These are phyloP conservation scores for Botryobasidium botryosum DNA, from an alignment of 768 basidiomycete genomes.

Conservation along the genomic window DNA sequence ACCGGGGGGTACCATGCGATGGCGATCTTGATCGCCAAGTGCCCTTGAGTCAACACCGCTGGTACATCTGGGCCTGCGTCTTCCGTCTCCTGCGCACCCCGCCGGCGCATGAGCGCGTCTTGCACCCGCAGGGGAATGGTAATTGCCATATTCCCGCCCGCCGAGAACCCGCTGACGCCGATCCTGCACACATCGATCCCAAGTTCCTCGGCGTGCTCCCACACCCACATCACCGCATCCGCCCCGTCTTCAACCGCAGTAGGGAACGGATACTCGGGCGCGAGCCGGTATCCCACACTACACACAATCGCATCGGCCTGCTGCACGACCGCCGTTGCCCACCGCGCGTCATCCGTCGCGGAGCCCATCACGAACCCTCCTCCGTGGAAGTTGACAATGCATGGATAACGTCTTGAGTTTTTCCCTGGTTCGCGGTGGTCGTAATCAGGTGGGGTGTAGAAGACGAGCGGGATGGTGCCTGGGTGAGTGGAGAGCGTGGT, in stretches of 20 bases:
- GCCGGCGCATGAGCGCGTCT: conserved; percentile 7
- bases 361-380: not conserved
- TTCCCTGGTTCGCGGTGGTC: no score
- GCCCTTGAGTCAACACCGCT: not conserved
- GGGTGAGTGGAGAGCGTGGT: conserved; percentile 3
- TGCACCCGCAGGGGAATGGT: conserved; percentile 10
- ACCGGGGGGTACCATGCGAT: conserved; percentile 13
- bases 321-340: conserved; percentile 8
- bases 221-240: conserved; percentile 48
- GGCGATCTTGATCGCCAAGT: conserved; percentile 7
- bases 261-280: conserved; percentile 54
- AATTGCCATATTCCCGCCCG: conserved; percentile 15
- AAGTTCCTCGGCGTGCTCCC: conserved; percentile 25
- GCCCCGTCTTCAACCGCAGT: conserved; percentile 53
- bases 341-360: no score
- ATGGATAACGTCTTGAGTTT: conserved; percentile 1
- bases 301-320: conserved; percentile 41
- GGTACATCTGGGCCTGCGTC: no score
- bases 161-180: conserved; percentile 14
- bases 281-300: conserved; percentile 54
- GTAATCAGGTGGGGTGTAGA: conserved; percentile 6
- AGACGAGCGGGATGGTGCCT: conserved; percentile 4
- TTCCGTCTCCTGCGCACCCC: not conserved
- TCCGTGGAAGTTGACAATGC: conserved; percentile 9
- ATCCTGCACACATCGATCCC: conserved; percentile 13